A percentile compares a stretch with the other conserved stretches of the same genome.
Conservation (phyloP, 192 early-diverging fungal species). For the Coemansia biformis region DNA sequence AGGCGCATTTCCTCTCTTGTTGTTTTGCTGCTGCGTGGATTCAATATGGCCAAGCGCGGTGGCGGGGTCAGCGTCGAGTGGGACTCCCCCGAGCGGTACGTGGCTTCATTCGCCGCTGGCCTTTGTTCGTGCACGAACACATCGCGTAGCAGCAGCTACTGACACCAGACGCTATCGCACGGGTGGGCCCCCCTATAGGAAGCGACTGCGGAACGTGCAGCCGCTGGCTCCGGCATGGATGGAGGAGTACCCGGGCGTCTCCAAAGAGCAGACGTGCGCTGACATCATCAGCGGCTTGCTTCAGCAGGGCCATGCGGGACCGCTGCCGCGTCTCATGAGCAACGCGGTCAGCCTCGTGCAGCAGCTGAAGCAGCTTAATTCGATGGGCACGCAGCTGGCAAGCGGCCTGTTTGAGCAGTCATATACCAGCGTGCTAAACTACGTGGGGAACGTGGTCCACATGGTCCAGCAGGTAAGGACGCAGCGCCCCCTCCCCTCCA, state of each 20-base stretch:
- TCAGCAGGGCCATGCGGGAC: constrained; percentile 5
- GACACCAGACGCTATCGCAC: no score
- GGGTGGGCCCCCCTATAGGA: constrained; percentile 25
- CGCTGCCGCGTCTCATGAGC: constrained; percentile 22
- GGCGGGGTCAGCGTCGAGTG: constrained; percentile 22
- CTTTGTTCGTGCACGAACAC: no score
- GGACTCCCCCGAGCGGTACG: constrained; percentile 42
- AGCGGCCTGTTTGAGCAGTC: constrained; percentile 17
- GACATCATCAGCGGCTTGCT: constrained; percentile 11
- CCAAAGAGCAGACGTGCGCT: constrained; percentile 17
- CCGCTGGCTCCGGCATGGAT: constrained; percentile 7
- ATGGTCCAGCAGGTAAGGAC: constrained; percentile 21
- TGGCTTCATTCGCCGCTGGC: no score
- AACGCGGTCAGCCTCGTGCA: constrained; percentile 36
- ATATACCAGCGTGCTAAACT: constrained; percentile 29
- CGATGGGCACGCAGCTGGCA: constrained; percentile 14
- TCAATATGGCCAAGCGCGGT: constrained; percentile 23
- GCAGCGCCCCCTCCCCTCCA: not conserved
- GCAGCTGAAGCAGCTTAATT: constrained; percentile 27
- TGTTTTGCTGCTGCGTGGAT: no score
- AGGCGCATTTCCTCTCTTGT: no score
- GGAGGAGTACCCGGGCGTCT: constrained; percentile 2
- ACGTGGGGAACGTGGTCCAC: constrained; percentile 29
- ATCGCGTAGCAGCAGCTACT: no score
- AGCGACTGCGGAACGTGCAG: constrained; percentile 30